Evolutionary conservation across 1,139 yeast genomes (phyloP).

Genomic region (Pichia sp.): DNA sequence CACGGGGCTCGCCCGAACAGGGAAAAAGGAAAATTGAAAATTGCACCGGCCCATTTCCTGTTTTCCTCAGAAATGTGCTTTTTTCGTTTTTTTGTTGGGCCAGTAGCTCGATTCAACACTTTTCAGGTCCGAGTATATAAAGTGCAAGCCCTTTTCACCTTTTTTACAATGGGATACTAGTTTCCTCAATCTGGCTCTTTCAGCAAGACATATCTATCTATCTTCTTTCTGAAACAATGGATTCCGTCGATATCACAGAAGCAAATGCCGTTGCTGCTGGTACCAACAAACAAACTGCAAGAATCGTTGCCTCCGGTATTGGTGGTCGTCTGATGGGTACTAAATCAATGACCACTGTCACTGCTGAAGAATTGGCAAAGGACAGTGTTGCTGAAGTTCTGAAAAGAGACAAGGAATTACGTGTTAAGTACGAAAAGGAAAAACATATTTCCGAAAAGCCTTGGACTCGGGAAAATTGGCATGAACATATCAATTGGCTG

Average conservation of each 20-base stretch:
- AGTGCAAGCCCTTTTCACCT: not conserved
- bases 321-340: conserved; percentile 80
- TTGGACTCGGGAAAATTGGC: conserved; percentile 80
- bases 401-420: conserved; percentile 50
- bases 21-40: too few species aligned
- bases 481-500: conserved; percentile 87
- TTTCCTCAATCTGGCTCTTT: too few species aligned
- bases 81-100: not conserved
- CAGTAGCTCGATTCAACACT: not conserved
- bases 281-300: conserved; percentile 57
- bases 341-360: conserved; percentile 57
- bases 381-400: conserved; percentile 46
- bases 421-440: conserved; percentile 39
- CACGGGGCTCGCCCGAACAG: too few species aligned
- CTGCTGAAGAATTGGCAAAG: conserved; percentile 55
- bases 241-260: conserved; percentile 47
- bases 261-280: conserved; percentile 91
- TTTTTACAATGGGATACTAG: too few species aligned
- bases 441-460: conserved; percentile 89
- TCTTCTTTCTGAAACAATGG: too few species aligned
- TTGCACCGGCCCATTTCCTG: not conserved
- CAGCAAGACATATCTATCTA: too few species aligned
- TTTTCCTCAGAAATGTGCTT: not conserved
- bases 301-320: conserved; percentile 72
- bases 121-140: not conserved